Evolutionary conservation across 257 asterid genomes (phyloP).

Genomic region (Echium plantagineum): DNA sequence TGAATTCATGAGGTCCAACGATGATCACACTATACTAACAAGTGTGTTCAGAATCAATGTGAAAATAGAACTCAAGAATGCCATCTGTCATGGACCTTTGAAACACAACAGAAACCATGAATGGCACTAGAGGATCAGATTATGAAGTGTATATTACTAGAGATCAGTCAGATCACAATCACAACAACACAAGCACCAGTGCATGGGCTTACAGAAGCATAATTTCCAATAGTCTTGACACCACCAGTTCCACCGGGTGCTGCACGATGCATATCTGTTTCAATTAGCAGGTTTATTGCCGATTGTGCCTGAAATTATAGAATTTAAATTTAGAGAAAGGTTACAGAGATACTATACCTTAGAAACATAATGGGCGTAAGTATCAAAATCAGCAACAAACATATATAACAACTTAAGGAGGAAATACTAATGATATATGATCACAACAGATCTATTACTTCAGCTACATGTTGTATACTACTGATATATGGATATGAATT

Average conservation of each 20-base stretch:
- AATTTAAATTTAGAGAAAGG: background rate
- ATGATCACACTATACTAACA: background rate
- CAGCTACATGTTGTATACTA: background rate
- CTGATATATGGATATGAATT: background rate
- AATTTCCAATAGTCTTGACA: conserved; percentile 89
- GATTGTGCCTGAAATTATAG: conserved; percentile 69
- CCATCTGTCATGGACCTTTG: background rate
- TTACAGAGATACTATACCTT: background rate
- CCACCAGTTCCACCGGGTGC: conserved; percentile 99
- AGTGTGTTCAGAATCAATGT: background rate
- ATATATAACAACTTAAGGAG: too few relatives aligned
- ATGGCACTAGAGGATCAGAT: conserved; percentile 1
- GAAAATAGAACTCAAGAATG: background rate
- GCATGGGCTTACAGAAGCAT: conserved; percentile 67
- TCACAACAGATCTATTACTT: background rate
- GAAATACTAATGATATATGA: too few relatives aligned
- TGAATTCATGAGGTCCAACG: background rate
- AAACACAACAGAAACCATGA: too few relatives aligned
- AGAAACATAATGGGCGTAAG: too few relatives aligned
- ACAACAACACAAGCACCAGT: background rate
- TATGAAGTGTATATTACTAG: background rate
- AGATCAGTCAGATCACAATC: conserved; percentile 3
- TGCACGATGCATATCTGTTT: conserved; percentile 92
- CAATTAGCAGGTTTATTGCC: conserved; percentile 82
- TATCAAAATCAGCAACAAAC: too few relatives aligned